Evolutionary conservation across 441 rosid species (phyloP).

Genomic region (Populus hybrid): DNA sequence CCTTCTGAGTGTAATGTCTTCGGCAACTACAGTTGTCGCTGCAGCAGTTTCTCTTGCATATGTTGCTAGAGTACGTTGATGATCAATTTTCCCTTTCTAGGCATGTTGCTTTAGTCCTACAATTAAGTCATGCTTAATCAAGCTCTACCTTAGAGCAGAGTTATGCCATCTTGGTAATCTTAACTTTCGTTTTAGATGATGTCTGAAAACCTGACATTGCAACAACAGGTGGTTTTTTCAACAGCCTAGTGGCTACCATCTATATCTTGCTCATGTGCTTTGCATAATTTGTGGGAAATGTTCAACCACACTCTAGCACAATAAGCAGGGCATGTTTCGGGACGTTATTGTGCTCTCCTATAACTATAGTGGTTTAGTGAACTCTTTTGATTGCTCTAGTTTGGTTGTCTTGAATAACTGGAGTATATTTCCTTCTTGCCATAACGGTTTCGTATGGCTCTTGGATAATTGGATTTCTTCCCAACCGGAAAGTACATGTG

Average conservation of each 20-base stretch:
- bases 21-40: slow-evolving; percentile 58
- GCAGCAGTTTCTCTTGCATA: slow-evolving; percentile 69
- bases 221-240: neutral
- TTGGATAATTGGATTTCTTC: neutral
- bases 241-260: neutral
- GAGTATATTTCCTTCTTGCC: neutral
- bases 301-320: neutral
- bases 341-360: neutral
- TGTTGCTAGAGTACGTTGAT: slow-evolving; percentile 43
- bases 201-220: slow-evolving; percentile 4
- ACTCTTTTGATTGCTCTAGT: neutral
- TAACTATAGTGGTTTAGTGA: neutral
- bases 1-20: slow-evolving; percentile 57
- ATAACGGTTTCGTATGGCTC: neutral
- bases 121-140: slow-evolving; percentile 12
- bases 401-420: neutral
- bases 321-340: neutral
- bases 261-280: neutral
- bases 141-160: slow-evolving; percentile 3
- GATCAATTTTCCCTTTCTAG: neutral
- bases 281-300: neutral
- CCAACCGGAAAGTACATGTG: neutral
- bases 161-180: slow-evolving; percentile 16
- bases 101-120: slow-evolving; percentile 8
- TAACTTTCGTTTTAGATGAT: slow-evolving; percentile 1